Evolutionary conservation across 1,284 basidiomycete genomes (phyloP).

Genomic region (Spongispora temasekensis): DNA sequence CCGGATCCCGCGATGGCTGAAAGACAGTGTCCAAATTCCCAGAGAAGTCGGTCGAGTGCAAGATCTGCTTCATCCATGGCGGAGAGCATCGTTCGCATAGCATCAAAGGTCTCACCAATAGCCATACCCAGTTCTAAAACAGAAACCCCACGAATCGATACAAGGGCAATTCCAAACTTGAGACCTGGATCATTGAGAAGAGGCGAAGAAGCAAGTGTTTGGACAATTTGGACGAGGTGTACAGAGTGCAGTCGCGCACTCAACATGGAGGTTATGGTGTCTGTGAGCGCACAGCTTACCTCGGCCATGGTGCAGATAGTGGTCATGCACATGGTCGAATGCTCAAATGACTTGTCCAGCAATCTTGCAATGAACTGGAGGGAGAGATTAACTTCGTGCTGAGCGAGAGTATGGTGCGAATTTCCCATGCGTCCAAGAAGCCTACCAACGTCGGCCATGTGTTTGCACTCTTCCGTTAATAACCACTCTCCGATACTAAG

Average conservation of each 20-base stretch:
- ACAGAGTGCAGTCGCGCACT: slow-evolving; percentile 31
- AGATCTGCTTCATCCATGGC: slow-evolving; percentile 33
- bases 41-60: slow-evolving; percentile 34
- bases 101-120: slow-evolving; percentile 30
- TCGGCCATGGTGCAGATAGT: slow-evolving; percentile 24
- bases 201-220: slow-evolving; percentile 29
- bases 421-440: slow-evolving; percentile 36
- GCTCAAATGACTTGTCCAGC: slow-evolving; percentile 19
- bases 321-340: slow-evolving; percentile 18
- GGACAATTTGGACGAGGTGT: slow-evolving; percentile 30
- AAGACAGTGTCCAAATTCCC: slow-evolving; percentile 40
- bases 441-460: slow-evolving; percentile 40
- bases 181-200: slow-evolving; percentile 41
- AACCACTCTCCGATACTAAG: slow-evolving; percentile 73
- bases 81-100: slow-evolving; percentile 32
- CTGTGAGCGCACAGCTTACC: slow-evolving; percentile 12
- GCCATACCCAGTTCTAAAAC: slow-evolving; percentile 20
- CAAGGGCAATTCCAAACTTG: slow-evolving; percentile 46
- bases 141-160: slow-evolving; percentile 39
- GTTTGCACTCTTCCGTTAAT: slow-evolving; percentile 58
- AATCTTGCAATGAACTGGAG: slow-evolving; percentile 25
- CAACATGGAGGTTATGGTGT: slow-evolving; percentile 27
- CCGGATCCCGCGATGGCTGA: slow-evolving; percentile 30
- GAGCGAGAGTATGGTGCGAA: slow-evolving; percentile 33
- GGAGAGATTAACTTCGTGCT: slow-evolving; percentile 32